Percentiles rank a stretch among this genome's conserved stretches.
Conservation (phyloP, 2,329 filamentous ascomycete genomes). For the Beauveria pseudobassiana region DNA sequence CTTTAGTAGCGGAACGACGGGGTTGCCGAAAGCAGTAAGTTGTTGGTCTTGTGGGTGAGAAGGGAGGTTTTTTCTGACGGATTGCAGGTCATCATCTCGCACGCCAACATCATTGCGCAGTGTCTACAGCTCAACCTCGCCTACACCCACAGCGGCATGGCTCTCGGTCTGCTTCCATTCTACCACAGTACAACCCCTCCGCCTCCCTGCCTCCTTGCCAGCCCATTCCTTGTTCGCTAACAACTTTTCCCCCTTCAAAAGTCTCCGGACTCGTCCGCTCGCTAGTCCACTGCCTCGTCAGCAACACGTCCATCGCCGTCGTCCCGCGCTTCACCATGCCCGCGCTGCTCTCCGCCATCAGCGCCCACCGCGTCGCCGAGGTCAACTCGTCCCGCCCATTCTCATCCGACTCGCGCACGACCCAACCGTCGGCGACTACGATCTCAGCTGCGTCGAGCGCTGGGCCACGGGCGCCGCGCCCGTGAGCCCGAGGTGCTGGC, state of each 20-base stretch:
- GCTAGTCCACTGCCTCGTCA: constrained; percentile 11
- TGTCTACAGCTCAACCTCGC: constrained; percentile 15
- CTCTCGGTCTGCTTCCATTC: constrained; percentile 19
- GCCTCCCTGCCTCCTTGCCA: too few species aligned
- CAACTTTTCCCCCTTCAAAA: too few species aligned
- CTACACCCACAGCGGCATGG: not conserved
- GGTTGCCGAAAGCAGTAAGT: constrained; percentile 17
- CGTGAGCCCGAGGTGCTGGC: constrained; percentile 10
- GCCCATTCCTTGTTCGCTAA: not conserved
- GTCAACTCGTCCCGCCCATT: constrained; percentile 20
- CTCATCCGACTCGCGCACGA: constrained; percentile 18
- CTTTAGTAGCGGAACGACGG: constrained; percentile 19
- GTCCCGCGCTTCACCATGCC: constrained; percentile 19
- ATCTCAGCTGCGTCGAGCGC: constrained; percentile 10
- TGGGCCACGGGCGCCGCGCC: constrained; percentile 16
- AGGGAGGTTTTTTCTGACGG: not conserved
- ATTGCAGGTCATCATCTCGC: constrained; percentile 17
- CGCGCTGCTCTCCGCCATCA: constrained; percentile 15
- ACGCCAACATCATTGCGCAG: constrained; percentile 17
- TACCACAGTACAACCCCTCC: constrained; percentile 18
- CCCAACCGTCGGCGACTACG: constrained; percentile 14
- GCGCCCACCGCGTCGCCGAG: constrained; percentile 17
- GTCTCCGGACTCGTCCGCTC: constrained; percentile 1
- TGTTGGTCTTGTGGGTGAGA: not conserved
- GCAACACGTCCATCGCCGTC: constrained; percentile 18